A percentile compares a stretch with the other conserved stretches of the same genome.
Evolutionary conservation across 2,329 filamentous ascomycete species (phyloP).

Genomic region (Colletotrichum orbiculare): DNA sequence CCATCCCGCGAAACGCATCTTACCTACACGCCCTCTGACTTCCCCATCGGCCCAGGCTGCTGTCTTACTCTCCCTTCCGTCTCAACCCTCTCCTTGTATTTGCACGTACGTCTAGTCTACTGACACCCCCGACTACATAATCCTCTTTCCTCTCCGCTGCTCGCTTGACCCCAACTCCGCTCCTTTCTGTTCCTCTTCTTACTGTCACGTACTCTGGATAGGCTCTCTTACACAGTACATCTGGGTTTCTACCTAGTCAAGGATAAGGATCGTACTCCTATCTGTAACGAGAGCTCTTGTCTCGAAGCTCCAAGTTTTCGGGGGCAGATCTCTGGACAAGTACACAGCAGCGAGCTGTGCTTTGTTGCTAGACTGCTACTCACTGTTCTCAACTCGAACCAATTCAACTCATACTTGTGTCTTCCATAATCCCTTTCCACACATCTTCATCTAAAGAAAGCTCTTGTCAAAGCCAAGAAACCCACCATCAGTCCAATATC

Average conservation of each 20-base stretch:
- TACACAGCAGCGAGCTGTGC: slow-evolving; percentile 31
- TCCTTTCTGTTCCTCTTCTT: slow-evolving; percentile 16
- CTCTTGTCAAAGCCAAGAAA: slow-evolving; percentile 10
- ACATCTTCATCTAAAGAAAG: slow-evolving; percentile 23
- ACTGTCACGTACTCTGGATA: slow-evolving; percentile 32
- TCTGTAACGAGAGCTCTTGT: slow-evolving; percentile 31
- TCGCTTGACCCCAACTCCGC: background rate
- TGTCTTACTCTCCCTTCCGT: slow-evolving; percentile 34
- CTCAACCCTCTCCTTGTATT: slow-evolving; percentile 4
- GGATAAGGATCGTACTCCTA: slow-evolving; percentile 28
- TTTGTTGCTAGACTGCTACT: slow-evolving; percentile 39
- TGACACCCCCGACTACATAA: slow-evolving; percentile 32
- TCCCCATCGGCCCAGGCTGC: slow-evolving; percentile 15
- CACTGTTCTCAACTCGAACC: slow-evolving; percentile 26
- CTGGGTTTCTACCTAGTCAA: slow-evolving; percentile 31
- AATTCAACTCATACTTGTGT: slow-evolving; percentile 14
- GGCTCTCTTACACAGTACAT: slow-evolving; percentile 21
- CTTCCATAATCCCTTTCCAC: slow-evolving; percentile 1
- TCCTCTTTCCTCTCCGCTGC: slow-evolving; percentile 26
- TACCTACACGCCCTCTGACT: slow-evolving; percentile 20
- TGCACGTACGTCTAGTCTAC: slow-evolving; percentile 11
- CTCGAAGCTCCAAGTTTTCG: slow-evolving; percentile 34
- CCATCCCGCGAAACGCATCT: slow-evolving; percentile 28
- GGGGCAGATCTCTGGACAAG: slow-evolving; percentile 39
- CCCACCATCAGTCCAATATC: slow-evolving; percentile 1